Evolutionary conservation across 2,329 filamentous ascomycete species (phyloP).

Genomic region (Peltaster fructicola): DNA sequence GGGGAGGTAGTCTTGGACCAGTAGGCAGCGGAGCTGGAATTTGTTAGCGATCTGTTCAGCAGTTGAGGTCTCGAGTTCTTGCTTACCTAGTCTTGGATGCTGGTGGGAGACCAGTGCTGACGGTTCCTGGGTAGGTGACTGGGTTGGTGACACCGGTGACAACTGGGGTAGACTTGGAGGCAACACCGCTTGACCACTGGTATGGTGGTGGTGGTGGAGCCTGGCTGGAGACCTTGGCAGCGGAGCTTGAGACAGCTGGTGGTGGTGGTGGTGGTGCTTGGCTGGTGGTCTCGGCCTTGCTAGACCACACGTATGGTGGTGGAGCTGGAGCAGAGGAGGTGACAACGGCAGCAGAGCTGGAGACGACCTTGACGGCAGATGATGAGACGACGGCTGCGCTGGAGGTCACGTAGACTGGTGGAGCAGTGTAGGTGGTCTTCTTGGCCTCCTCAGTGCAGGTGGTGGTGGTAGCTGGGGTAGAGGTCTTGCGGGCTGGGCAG

Average conservation of each 20-base stretch:
- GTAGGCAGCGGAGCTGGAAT: no score
- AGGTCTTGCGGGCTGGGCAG: constrained; percentile 22
- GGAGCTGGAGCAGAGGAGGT: no score
- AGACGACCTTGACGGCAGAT: no score
- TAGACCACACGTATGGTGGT: no score
- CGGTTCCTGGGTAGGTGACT: neutral
- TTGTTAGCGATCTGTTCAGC: no score
- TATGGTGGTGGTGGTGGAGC: constrained; percentile 1
- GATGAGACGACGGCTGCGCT: constrained; percentile 1
- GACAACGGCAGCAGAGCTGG: no score
- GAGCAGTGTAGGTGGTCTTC: neutral
- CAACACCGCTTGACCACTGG: no score
- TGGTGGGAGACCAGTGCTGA: neutral
- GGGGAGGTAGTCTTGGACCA: constrained; percentile 1
- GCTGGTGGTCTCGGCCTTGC: no score
- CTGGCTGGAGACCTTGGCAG: neutral
- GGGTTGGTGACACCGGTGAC: neutral
- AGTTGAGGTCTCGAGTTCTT: no score
- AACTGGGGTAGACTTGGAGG: constrained; percentile 1
- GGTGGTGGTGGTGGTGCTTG: neutral
- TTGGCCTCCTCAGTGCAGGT: constrained; percentile 1
- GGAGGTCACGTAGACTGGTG: constrained; percentile 1
- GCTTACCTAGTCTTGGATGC: no score
- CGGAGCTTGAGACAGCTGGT: constrained; percentile 2
- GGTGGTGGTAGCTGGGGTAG: constrained; percentile 3